Conservation (phyloP, 164 flowering plant genomes). For the Vitis cinerea region DNA sequence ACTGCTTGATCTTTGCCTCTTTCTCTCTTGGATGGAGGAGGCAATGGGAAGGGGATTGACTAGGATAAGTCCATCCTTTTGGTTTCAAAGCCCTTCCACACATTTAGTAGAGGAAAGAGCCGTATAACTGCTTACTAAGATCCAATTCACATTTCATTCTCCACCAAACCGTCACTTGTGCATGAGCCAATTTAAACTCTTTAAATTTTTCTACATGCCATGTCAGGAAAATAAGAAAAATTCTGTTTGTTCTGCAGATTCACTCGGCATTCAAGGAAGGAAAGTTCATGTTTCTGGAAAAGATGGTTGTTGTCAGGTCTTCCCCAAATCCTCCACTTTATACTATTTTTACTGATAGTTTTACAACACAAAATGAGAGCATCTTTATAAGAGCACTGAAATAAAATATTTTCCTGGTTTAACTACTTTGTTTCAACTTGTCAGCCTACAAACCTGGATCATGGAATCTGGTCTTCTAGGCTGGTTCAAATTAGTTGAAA, state of each 20-base stretch:
- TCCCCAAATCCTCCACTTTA: not conserved
- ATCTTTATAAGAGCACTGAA: no score
- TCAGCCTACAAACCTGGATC: no score
- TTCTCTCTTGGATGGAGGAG: not conserved
- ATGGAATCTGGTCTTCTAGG: no score
- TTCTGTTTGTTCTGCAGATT: constrained; percentile 45
- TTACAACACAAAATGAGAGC: no score
- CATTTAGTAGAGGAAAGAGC: no score
- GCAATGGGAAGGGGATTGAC: not conserved
- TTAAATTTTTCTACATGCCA: no score
- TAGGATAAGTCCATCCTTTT: not conserved
- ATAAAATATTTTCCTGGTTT: no score
- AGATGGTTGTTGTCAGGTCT: constrained; percentile 74
- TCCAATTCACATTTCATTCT: not conserved
- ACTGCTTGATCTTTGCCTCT: not conserved
- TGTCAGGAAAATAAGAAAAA: not conserved
- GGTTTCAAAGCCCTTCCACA: not conserved
- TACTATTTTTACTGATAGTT: not conserved
- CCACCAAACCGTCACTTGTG: no score
- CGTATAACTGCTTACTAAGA: no score
- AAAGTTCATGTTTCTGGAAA: constrained; percentile 61
- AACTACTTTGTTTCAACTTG: no score
- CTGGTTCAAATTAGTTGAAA: no score
- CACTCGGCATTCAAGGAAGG: constrained; percentile 92
- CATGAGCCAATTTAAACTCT: no score